A percentile compares a stretch with the other conserved stretches of the same genome.
phyloP scores from a whole-genome alignment of 2,329 filamentous ascomycete species.

The Exophiala oligosperma region DNA sequence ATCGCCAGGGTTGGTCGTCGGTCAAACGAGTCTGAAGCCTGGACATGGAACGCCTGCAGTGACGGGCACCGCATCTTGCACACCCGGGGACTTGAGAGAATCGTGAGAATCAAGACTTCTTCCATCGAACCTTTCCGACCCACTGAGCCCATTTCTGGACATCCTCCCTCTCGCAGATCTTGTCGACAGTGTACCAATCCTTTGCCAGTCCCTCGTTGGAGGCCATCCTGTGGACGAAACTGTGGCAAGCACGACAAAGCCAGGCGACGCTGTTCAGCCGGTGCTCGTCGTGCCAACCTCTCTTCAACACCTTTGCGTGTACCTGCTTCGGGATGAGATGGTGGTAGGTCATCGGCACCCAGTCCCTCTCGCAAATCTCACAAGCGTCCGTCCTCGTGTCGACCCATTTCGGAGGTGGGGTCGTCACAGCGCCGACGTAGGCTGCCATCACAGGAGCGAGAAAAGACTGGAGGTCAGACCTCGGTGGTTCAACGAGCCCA shows the following conservation, averaged over 20 bases:
- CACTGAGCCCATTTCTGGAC: slow-evolving; percentile 70
- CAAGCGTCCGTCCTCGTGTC: slow-evolving; percentile 61
- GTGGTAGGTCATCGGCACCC: slow-evolving; percentile 78
- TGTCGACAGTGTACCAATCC: slow-evolving; percentile 71
- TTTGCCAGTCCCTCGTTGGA: slow-evolving; percentile 75
- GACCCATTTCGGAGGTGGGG: slow-evolving; percentile 64
- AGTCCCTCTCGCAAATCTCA: slow-evolving; percentile 74
- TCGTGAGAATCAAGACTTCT: slow-evolving; percentile 47
- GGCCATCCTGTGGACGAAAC: slow-evolving; percentile 74
- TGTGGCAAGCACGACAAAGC: slow-evolving; percentile 82
- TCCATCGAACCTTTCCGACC: slow-evolving; percentile 75
- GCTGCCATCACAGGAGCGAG: slow-evolving; percentile 62
- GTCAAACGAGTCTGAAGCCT: background rate
- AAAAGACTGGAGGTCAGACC: slow-evolving; percentile 53
- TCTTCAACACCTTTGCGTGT: slow-evolving; percentile 73
- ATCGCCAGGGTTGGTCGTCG: background rate
- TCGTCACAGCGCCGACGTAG: slow-evolving; percentile 60
- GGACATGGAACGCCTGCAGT: background rate
- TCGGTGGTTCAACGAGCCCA: slow-evolving; percentile 53
- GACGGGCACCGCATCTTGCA: too few species aligned
- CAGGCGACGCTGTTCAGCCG: slow-evolving; percentile 79
- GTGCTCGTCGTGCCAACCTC: slow-evolving; percentile 76
- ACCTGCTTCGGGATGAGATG: slow-evolving; percentile 79
- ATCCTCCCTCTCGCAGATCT: slow-evolving; percentile 68
- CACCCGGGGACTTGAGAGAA: background rate